Base-by-base conservation (phyloP, 2,329 filamentous ascomycete genomes). In the Davidsoniella australis region DNA sequence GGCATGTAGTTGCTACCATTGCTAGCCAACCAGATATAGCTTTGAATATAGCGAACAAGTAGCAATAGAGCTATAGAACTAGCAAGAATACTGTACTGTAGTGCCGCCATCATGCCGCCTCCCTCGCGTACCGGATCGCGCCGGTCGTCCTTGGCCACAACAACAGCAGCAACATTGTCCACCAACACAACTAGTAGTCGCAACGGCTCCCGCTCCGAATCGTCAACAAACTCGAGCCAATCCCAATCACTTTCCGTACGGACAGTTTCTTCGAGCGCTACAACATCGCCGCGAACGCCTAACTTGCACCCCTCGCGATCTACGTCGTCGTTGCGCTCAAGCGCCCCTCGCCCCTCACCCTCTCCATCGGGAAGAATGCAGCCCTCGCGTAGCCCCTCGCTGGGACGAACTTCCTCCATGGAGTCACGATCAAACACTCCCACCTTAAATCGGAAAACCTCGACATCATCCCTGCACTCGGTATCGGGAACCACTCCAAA, bases 401-500 rank as follows among this genome's bases (percentile, higher is more conserved):
- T 49, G 9, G 62, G 64, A 17, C 61, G 65, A n/a, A 45, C 39
- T 29, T 48, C 49, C n/a, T 51, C 49, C 4, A 37, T 51, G 12
- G 64, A 66, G 9, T 68, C 71, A 4, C 64, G 68, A 48, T 66
- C 70, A 4, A 63, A 61, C 17, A 73, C 72, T 2, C 73, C 73
- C 1, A 64, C 66, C 0, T 62, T 78, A 5, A 60, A 73, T 38
- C 68, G 72, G 24, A 78, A 77, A 56, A 67, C 73, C 1, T 78
- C 75, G 2, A 68, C 69, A 55, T 76, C 70, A 59, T 78, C 75
- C 29, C 61, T 78, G 38, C 70, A 67, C 55, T 75, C 72, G 1
- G 63, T 63, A 20, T 70, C 63, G 55, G 68, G 66, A 12, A 36
- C 42, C 8, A 49, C 50, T 7, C 47, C 50, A 17, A 49, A 39